phyloP scores from a whole-genome alignment of 1,139 yeast genomes.

The Geotrichum siamense region DNA sequence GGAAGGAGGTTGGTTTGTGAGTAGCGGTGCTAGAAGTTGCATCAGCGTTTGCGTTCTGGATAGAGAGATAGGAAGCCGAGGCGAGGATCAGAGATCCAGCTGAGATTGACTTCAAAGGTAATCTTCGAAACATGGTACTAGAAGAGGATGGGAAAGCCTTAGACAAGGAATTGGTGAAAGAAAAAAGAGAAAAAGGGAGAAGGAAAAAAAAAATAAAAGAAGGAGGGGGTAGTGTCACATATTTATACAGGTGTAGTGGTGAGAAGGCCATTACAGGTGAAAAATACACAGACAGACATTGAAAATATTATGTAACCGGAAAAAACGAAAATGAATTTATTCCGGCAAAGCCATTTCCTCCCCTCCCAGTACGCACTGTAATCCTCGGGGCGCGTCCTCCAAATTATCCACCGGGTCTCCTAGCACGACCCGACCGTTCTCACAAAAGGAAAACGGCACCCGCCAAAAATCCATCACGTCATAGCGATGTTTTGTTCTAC shows the following conservation, averaged over 20 bases:
- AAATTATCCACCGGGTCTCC: too few species aligned
- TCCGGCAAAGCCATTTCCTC: too few species aligned
- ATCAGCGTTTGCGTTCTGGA: conserved; percentile 10
- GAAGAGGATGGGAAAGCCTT: background rate
- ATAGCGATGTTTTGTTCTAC: too few species aligned
- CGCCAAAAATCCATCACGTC: too few species aligned
- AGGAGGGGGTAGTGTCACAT: background rate
- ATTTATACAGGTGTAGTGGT: background rate
- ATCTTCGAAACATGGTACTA: conserved; percentile 5
- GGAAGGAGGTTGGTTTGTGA: background rate
- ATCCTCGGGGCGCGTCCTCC: too few species aligned
- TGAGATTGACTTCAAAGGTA: conserved; percentile 3
- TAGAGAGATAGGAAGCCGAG: conserved; percentile 9
- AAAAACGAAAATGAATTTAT: too few species aligned
- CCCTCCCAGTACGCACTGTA: too few species aligned
- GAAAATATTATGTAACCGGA: too few species aligned
- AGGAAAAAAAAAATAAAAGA: background rate
- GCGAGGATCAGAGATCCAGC: conserved; percentile 7
- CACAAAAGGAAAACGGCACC: too few species aligned
- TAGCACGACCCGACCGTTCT: too few species aligned
- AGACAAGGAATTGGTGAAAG: background rate
- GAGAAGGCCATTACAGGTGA: too few species aligned
- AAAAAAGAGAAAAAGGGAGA: background rate
- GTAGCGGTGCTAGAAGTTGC: background rate
- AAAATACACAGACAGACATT: too few species aligned